These are phyloP conservation scores for Ceratocystis lukuohia DNA, from an alignment of 2,329 filamentous ascomycete species.

Conservation along the genomic window DNA sequence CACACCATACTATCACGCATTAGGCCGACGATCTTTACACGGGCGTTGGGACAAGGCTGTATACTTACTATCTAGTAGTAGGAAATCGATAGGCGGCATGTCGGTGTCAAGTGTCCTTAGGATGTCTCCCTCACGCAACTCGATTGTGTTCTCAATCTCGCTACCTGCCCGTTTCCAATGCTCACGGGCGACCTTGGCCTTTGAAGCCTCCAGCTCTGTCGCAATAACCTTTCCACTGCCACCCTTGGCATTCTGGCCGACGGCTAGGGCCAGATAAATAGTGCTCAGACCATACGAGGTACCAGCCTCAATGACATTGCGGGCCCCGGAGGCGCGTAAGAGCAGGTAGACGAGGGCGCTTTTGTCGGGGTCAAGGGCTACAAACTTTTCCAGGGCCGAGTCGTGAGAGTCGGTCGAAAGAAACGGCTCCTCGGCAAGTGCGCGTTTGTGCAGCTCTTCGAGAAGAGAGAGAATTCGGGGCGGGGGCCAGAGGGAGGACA, in stretches of 20 bases:
- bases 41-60: not conserved
- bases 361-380: conserved; percentile 47
- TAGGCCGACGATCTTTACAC: not conserved
- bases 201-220: conserved; percentile 45
- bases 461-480: too few relatives aligned
- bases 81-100: conserved; percentile 39
- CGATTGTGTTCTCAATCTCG: conserved; percentile 37
- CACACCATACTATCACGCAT: conserved; percentile 20
- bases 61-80: conserved; percentile 47
- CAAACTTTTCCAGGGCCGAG: conserved; percentile 28
- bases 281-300: conserved; percentile 50
- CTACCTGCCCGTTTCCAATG: conserved; percentile 41
- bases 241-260: conserved; percentile 31
- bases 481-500: too few relatives aligned
- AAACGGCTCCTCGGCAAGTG: too few relatives aligned
- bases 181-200: conserved; percentile 37
- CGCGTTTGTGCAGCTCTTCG: too few relatives aligned
- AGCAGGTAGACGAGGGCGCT: conserved; percentile 43
- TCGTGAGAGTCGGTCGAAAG: too few relatives aligned
- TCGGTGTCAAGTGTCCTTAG: conserved; percentile 37
- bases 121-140: conserved; percentile 44
- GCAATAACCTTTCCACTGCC: conserved; percentile 34
- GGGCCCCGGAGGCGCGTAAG: conserved; percentile 34
- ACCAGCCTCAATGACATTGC: conserved; percentile 44
- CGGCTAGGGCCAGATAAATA: conserved; percentile 47